Base-by-base conservation (phyloP, 306 rosid genomes). In the Quercus wislizeni region DNA sequence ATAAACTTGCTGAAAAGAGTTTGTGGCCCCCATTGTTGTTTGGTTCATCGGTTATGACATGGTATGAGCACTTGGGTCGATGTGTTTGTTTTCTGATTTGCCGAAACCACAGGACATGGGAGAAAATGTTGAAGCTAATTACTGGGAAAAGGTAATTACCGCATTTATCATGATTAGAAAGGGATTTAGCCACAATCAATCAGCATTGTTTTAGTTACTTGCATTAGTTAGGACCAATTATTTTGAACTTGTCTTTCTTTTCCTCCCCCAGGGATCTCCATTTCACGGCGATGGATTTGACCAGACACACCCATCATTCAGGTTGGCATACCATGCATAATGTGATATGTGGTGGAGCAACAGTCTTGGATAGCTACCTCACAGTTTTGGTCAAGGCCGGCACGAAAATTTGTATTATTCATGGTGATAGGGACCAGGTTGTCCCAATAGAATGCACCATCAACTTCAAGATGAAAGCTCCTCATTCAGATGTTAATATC, bases 301-400 rank as follows among this genome's bases (percentile, higher is more conserved):
- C 90, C 17, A 90, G 86, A 73, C 98, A 94, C 81, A 94, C 97
- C 6, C 98, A 94, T 78, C 97, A 89, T 72, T 94, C 98, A 11
- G 98, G 93, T 79, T 93, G 97, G 98, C 88, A 83, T 62, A 82
- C 92, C 35, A 91, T 93, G 98, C 98, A 93, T 69, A 93, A 93
- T 86, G 96, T 93, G 83, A 71, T 93, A 65, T 93, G 98, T 82
- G 93, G 96, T 6, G 97, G 91, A 82, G 85, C 90, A 27, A 84
- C 86, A 68, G 69, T 73, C 61, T 65, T 87, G 88, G 94, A 87
- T 30, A 33, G 79, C 74, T 88, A 82, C 85, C 76, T 94, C 62
- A 58, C 77, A 70, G 83, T 69, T 78, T 80, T 91, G 84, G 75
- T 64, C 51, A 80, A 70, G 79, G 86, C 81, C 41, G 83, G 89